phyloP scores from a whole-genome alignment of 208 protist species.

The Tritrichomonas musculus region DNA sequence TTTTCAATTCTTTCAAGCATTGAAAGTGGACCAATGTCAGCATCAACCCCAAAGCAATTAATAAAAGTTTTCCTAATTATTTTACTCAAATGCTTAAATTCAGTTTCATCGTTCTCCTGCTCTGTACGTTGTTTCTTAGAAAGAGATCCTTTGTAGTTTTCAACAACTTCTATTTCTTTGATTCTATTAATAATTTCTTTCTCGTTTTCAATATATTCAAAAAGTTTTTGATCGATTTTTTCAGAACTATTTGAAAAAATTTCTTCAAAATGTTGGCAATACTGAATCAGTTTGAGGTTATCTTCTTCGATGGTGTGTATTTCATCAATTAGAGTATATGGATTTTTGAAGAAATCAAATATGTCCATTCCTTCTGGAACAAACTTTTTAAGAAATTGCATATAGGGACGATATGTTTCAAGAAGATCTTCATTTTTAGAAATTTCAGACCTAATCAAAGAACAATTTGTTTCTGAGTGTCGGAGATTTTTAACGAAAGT shows the following conservation, averaged over 20 bases:
- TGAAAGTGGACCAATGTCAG: not conserved
- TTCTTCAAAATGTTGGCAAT: not conserved
- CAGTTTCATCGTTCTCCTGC: not conserved
- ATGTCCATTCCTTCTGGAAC: not conserved
- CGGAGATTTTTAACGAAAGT: not conserved
- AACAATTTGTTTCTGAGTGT: not conserved
- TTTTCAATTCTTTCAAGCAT: not conserved
- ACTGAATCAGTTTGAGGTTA: not conserved
- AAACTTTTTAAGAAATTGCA: not conserved
- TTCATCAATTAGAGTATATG: not conserved
- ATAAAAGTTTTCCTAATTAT: not conserved
- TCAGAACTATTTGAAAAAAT: not conserved
- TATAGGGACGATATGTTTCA: conserved; percentile 4
- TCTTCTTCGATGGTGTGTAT: not conserved
- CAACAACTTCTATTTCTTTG: not conserved
- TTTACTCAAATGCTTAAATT: not conserved
- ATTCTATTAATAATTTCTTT: not conserved
- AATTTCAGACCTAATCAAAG: not conserved
- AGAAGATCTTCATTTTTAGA: conserved; percentile 30
- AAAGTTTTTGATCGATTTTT: not conserved
- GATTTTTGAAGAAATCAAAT: not conserved
- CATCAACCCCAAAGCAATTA: not conserved
- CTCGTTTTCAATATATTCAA: not conserved
- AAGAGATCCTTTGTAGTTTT: not conserved
- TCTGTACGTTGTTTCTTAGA: not conserved